A percentile compares a stretch with the other conserved stretches of the same genome.
phyloP scores from a whole-genome alignment of 805 yeast species.

The Cyberlindnera suaveolens region DNA sequence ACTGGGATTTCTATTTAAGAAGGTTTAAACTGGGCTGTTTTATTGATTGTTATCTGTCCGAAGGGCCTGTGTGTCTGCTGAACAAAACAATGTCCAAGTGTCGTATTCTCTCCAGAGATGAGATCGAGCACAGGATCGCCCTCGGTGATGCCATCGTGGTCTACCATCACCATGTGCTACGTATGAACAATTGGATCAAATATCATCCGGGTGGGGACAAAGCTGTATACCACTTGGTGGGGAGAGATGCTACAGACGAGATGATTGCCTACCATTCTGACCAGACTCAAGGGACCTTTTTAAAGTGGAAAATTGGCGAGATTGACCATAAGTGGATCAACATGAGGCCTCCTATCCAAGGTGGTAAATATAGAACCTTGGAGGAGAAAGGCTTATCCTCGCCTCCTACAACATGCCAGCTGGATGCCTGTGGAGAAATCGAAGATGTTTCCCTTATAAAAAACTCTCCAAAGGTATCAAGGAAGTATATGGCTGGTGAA shows the following conservation, averaged over 20 bases:
- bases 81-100: conserved; percentile 6
- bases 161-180: conserved; percentile 49
- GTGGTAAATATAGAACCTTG: conserved; percentile 44
- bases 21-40: too few relatives aligned
- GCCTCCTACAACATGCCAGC: too few relatives aligned
- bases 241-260: conserved; percentile 87
- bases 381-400: conserved; percentile 19
- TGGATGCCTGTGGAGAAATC: too few relatives aligned
- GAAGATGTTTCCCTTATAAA: too few relatives aligned
- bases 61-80: too few relatives aligned
- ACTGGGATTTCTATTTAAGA: too few relatives aligned
- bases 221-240: conserved; percentile 78
- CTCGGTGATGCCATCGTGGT: conserved; percentile 68
- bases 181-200: conserved; percentile 63
- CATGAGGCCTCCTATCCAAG: conserved; percentile 84
- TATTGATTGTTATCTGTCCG: too few relatives aligned
- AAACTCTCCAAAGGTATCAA: too few relatives aligned
- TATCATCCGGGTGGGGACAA: conserved; percentile 87
- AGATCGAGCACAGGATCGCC: conserved; percentile 55
- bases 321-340: conserved; percentile 66
- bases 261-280: conserved; percentile 77
- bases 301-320: conserved; percentile 57
- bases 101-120: conserved; percentile 31
- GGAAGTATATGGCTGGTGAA: conserved; percentile 31
- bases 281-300: conserved; percentile 46